These are phyloP conservation scores for Puya raimondii DNA, from an alignment of 176 grass and related monocot species.

Conservation along the genomic window DNA sequence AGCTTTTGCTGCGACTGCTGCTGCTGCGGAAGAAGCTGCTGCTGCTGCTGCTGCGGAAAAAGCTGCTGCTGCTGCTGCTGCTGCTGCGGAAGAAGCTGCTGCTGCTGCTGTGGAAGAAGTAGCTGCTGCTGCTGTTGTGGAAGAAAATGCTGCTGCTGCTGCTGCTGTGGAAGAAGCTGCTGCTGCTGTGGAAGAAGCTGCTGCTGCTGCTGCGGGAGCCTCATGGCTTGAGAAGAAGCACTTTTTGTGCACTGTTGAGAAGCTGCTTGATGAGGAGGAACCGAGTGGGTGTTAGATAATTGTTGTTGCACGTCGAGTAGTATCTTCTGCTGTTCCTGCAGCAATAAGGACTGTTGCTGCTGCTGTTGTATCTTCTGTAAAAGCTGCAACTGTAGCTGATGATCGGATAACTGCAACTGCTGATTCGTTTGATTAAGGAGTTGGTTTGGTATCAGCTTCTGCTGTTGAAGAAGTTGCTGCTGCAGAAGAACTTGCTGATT, in stretches of 20 bases:
- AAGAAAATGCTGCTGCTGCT: conserved; percentile 26
- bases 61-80: conserved; percentile 37
- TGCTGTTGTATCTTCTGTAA: conserved; percentile 40
- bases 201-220: conserved; percentile 13
- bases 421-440: conserved; percentile 16
- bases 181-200: neutral
- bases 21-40: conserved; percentile 28
- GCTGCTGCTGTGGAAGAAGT: conserved; percentile 6
- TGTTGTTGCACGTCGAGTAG: conserved; percentile 47
- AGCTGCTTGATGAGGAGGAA: neutral
- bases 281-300: conserved; percentile 33
- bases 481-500: conserved; percentile 42
- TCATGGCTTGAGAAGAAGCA: conserved; percentile 18
- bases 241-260: conserved; percentile 31
- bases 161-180: conserved; percentile 20
- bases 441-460: conserved; percentile 26
- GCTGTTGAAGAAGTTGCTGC: conserved; percentile 27
- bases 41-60: conserved; percentile 27
- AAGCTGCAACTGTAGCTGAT: conserved; percentile 56
- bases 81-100: conserved; percentile 32
- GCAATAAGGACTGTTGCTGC: conserved; percentile 13
- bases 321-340: conserved; percentile 52
- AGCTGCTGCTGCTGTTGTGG: conserved; percentile 28
- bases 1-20: conserved; percentile 27
- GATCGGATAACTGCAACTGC: conserved; percentile 38